Evolutionary conservation across 805 yeast genomes (phyloP).

Genomic region (Wickerhamiella cacticola): DNA sequence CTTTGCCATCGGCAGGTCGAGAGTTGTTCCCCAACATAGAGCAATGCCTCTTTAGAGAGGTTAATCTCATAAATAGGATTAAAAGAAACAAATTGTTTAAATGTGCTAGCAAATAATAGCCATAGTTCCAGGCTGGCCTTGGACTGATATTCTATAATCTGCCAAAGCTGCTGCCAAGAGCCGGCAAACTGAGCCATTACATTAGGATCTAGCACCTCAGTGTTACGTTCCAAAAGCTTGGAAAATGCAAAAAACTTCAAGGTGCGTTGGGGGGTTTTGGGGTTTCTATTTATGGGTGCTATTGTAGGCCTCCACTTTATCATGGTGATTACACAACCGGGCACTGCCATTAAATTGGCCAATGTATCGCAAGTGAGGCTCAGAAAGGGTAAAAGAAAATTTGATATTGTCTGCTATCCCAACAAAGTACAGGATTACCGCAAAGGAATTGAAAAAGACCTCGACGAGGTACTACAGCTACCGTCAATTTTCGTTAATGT

Average conservation of each 20-base stretch:
- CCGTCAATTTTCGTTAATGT: constrained; percentile 91
- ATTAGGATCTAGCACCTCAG: neutral
- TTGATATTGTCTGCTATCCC: constrained; percentile 92
- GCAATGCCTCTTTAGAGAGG: neutral
- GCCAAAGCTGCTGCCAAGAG: constrained; percentile 9
- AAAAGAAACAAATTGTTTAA: neutral
- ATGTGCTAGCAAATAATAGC: constrained; percentile 9
- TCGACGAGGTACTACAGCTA: constrained; percentile 91
- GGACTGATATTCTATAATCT: neutral
- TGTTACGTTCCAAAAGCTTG: neutral
- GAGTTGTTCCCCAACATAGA: neutral
- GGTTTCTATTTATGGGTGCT: neutral
- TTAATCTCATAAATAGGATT: neutral
- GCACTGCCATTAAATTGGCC: constrained; percentile 77
- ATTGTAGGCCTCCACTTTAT: neutral
- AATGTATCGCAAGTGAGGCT: constrained; percentile 87
- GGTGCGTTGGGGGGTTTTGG: neutral
- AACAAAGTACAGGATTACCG: constrained; percentile 96
- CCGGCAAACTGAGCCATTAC: constrained; percentile 1
- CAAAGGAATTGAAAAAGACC: constrained; percentile 73
- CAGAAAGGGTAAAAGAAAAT: constrained; percentile 78
- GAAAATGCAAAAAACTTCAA: neutral
- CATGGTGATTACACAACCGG: constrained; percentile 63
- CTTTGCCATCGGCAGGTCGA: neutral
- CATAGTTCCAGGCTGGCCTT: constrained; percentile 9